Evolutionary conservation across 2,329 filamentous ascomycete genomes (phyloP), one percentile per base, ranked within the genome.

Genomic region (Hymenoscyphus albidus): DNA sequence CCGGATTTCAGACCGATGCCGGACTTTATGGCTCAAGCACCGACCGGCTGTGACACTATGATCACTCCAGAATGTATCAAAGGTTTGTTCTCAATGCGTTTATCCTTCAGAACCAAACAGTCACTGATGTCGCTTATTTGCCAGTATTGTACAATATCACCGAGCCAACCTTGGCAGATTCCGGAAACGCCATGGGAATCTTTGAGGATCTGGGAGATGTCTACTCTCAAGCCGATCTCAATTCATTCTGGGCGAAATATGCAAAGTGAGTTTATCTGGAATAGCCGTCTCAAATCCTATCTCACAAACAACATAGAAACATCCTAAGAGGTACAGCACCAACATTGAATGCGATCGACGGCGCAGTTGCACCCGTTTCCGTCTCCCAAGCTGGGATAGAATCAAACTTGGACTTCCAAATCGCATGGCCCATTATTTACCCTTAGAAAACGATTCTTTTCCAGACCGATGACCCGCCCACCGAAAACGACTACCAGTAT

Each of bases 151-250:
- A 80, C 78, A 58, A 80, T 48, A 63, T 70, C 12, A 65, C 67
- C 10, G 54, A 59, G 1, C 58, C 58, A 31, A 64, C 62, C 27
- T 64, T 57, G 32, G 64, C 66, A 16, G 59, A 63, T 27, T 3
- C 67, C 22, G 56, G 61, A 31, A 70, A 71, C 48, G 22, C 65
- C 13, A 77, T 83, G 32, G 82, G 81, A 22, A 81, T 85, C 35
- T 82, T 84, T 51, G 82, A 85, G 69, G 82, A 82, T 69, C 80
- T 78, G 14, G 79, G 80, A 27, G 81, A 85, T 69, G 79, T 81
- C 42, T 85, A 84, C 70, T 76, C 81, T 57, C 80, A 82, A 69
- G 70, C 70, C 1, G 82, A 84, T 69, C 72, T 84, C 18, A 75
- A 83, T 67, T 67, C 78, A 13, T 77, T 63, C 67, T 77, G 61